Percentiles rank a stretch among this genome's conserved stretches.
Conservation (phyloP, 139 green algal genomes). For the Chlorella sp. region DNA sequence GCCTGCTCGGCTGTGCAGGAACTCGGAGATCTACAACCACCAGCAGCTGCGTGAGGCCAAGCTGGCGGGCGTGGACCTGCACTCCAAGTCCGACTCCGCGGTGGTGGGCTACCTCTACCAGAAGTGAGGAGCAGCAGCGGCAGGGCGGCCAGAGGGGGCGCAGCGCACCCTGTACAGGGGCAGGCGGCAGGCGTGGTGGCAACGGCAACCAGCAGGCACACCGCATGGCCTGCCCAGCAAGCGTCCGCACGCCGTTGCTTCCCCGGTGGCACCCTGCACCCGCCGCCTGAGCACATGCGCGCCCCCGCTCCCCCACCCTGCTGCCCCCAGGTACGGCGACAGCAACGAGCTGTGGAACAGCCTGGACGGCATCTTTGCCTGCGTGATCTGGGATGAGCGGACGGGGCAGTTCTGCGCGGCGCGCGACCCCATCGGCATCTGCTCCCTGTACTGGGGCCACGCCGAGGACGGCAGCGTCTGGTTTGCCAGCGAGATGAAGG, state of each 20-base stretch:
- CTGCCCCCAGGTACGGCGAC: conserved; percentile 56
- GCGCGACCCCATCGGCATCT: conserved; percentile 95
- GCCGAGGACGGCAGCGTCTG: conserved; percentile 86
- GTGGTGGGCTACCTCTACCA: conserved; percentile 65
- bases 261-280: no score
- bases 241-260: no score
- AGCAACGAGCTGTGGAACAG: conserved; percentile 77
- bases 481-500: conserved; percentile 98
- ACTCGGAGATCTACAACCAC: conserved; percentile 85
- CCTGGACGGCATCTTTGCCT: conserved; percentile 97
- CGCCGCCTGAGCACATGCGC: no score
- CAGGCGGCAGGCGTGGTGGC: no score
- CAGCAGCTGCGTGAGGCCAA: conserved; percentile 42
- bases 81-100: conserved; percentile 67
- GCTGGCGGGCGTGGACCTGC: conserved; percentile 58
- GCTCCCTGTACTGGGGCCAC: conserved; percentile 94
- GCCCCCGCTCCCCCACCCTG: no score
- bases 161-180: no score
- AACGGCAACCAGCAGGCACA: no score
- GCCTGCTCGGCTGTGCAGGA: conserved; percentile 45
- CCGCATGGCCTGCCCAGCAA: no score
- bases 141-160: no score
- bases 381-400: conserved; percentile 77
- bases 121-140: conserved; percentile 50
- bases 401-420: conserved; percentile 79